Conservation (phyloP, 2,329 filamentous ascomycete species). For the Verticillium isaacii region DNA sequence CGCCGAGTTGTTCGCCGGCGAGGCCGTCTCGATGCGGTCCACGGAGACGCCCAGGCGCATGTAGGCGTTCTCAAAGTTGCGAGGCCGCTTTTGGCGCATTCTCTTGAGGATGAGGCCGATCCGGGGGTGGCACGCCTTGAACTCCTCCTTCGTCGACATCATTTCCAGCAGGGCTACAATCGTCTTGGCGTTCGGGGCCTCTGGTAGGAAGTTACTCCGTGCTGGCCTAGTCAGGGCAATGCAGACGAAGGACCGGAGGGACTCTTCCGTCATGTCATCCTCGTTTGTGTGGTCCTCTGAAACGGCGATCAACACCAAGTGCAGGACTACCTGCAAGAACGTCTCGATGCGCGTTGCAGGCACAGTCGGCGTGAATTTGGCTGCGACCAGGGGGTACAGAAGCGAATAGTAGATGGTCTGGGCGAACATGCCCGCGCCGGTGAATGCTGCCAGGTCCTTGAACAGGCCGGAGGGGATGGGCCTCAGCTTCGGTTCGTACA, state of each 20-base stretch:
- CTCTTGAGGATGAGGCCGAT: slow-evolving; percentile 77
- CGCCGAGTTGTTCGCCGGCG: slow-evolving; percentile 64
- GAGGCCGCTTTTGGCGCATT: slow-evolving; percentile 77
- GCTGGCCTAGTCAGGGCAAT: slow-evolving; percentile 63
- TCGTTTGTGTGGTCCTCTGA: slow-evolving; percentile 70
- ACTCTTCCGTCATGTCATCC: slow-evolving; percentile 40
- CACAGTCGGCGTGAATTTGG: slow-evolving; percentile 66
- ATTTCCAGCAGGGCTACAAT: slow-evolving; percentile 61
- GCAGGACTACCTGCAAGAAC: slow-evolving; percentile 86
- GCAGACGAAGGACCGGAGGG: slow-evolving; percentile 63
- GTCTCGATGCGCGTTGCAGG: slow-evolving; percentile 81
- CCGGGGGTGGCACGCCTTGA: slow-evolving; percentile 79
- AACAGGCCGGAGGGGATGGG: slow-evolving; percentile 76
- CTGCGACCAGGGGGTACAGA: slow-evolving; percentile 70
- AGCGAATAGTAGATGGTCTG: slow-evolving; percentile 88
- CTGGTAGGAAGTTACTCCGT: slow-evolving; percentile 55
- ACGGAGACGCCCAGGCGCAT: slow-evolving; percentile 59
- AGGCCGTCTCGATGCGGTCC: slow-evolving; percentile 76
- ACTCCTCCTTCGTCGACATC: slow-evolving; percentile 64
- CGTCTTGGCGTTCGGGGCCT: slow-evolving; percentile 52
- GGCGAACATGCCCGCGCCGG: slow-evolving; percentile 77
- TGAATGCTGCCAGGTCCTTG: slow-evolving; percentile 71
- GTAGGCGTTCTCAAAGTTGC: slow-evolving; percentile 66
- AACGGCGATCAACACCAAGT: slow-evolving; percentile 80
- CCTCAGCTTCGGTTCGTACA: slow-evolving; percentile 83